Evolutionary conservation across 2,329 filamentous ascomycete genomes (phyloP).

Genomic region (Helotiales sp.): DNA sequence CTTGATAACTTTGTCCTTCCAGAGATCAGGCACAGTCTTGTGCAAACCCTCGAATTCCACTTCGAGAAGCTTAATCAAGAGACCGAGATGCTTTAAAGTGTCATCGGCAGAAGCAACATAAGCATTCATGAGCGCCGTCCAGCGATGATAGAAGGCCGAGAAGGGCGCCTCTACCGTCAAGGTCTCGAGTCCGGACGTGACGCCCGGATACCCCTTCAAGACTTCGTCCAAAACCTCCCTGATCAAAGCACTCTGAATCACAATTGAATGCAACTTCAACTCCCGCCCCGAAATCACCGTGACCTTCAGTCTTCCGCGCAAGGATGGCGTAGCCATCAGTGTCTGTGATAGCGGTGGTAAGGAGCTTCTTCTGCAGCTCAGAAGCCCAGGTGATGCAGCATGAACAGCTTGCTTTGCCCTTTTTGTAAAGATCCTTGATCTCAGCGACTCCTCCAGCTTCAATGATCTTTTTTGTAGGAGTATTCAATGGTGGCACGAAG

Average conservation of each 20-base stretch:
- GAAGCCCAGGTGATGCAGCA: slow-evolving; percentile 20
- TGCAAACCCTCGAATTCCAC: slow-evolving; percentile 35
- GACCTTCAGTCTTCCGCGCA: slow-evolving; percentile 16
- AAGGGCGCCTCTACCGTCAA: slow-evolving; percentile 44
- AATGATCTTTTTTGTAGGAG: too few species aligned
- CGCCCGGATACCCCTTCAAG: slow-evolving; percentile 42
- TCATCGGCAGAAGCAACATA: slow-evolving; percentile 32
- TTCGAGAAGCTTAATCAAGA: slow-evolving; percentile 43
- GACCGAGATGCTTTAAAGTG: slow-evolving; percentile 39
- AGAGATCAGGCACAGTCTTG: slow-evolving; percentile 38
- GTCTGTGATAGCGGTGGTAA: background rate
- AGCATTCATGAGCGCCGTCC: slow-evolving; percentile 39
- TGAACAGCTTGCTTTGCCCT: slow-evolving; percentile 9
- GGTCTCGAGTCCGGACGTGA: slow-evolving; percentile 42
- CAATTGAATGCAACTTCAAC: slow-evolving; percentile 47
- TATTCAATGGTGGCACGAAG: background rate
- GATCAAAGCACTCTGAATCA: slow-evolving; percentile 44
- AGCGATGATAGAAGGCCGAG: slow-evolving; percentile 45
- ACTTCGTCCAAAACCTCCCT: slow-evolving; percentile 41
- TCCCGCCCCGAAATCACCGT: slow-evolving; percentile 19
- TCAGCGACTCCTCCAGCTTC: slow-evolving; percentile 7
- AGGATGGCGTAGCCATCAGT: slow-evolving; percentile 20
- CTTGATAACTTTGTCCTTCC: slow-evolving; percentile 47
- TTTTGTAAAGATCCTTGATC: slow-evolving; percentile 15
- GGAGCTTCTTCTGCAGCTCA: slow-evolving; percentile 18